Base-by-base conservation (phyloP, 805 yeast genomes). In the Metschnikowia proteae region DNA sequence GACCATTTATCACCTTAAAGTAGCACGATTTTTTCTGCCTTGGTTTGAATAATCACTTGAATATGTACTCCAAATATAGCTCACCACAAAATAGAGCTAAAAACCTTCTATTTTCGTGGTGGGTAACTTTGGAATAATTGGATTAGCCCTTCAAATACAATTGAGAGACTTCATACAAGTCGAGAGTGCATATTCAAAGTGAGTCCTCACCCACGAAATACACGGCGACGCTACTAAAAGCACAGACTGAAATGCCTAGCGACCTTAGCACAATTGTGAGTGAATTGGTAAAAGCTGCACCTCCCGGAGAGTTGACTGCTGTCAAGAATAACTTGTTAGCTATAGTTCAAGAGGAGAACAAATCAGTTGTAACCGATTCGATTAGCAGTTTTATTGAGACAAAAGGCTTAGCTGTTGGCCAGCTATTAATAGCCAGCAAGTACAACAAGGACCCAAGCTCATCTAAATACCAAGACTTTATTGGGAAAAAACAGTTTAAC, bases 381-480 rank as follows among this genome's bases (percentile, higher is more conserved):
- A 48, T 70, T 28, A 70, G 65, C 34, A 49, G 58, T 6, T 65
- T 58, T 46, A 55, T 70, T 27, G 56, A 64, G 45, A 62, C 60
- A 38, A 60, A 58, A 13, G 69, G 70, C 4, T 62, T 62, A 1
- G 60, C 68, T 5, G 60, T 71, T 35, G 61, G 72, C 1, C 60
- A 57, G 1, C 48, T 51, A 3, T 64, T 62, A 51, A 62, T 73
- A 43, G 74, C 73, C 25, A 60, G 66, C 39, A 60, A 61, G 38
- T 58, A 55, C 49, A 72, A 66, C 51, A 71, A 70, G 50, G 66
- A 63, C 44, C 38, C 53, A 4, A 43, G 43, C 17, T 61, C 71
- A 4, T 62, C 81, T 11, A 83, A 81, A 58, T 75, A 68, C 54
- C 59, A 75, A 54, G 95, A 87, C 59, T 77, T 75, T 29, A 65